phyloP scores from a whole-genome alignment of 345 rosid species.

The Nephelium lappaceum region DNA sequence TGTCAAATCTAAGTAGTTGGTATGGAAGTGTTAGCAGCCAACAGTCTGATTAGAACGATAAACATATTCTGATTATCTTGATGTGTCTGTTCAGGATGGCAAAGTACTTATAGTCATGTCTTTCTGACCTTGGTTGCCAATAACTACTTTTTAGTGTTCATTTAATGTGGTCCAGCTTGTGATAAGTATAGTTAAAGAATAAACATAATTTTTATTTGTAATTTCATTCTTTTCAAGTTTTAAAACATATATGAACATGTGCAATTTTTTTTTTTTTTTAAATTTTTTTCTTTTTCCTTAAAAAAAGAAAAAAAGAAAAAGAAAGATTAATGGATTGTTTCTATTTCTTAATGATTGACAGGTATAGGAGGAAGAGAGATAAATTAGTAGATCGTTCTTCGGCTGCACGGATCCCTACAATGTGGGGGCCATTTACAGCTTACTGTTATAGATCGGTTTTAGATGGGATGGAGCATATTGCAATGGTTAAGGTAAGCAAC shows the following conservation, averaged over 20 bases:
- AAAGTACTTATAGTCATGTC: neutral
- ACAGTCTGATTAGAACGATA: neutral
- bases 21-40: neutral
- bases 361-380: conserved; percentile 88
- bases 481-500: conserved; percentile 92
- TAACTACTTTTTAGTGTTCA: neutral
- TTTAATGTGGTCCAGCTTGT: neutral
- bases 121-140: neutral
- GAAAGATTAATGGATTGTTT: neutral
- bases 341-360: conserved; percentile 31
- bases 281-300: neutral
- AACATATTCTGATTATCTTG: neutral
- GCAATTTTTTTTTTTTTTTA: neutral
- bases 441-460: conserved; percentile 75
- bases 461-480: conserved; percentile 95
- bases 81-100: neutral
- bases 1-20: neutral
- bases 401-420: conserved; percentile 83
- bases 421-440: conserved; percentile 92
- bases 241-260: neutral
- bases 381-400: conserved; percentile 71
- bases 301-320: neutral
- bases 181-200: neutral
- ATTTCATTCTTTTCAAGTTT: neutral
- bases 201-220: neutral